phyloP scores from a whole-genome alignment of 225 moss, liverwort and hornwort species.

The Pleurozium schreberi region DNA sequence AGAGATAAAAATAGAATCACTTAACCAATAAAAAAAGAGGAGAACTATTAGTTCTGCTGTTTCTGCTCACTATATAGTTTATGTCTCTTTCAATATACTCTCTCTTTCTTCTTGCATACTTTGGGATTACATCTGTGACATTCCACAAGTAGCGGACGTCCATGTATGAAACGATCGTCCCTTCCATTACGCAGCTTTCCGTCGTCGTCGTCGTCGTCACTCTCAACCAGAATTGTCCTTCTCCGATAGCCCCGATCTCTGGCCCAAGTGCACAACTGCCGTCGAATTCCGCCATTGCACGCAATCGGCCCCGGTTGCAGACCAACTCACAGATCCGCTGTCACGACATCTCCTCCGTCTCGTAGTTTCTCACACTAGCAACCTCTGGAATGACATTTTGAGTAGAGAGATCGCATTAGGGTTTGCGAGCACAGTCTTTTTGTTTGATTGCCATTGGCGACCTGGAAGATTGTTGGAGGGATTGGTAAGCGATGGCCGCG shows the following conservation, averaged over 20 bases:
- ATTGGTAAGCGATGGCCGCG: constrained; percentile 7
- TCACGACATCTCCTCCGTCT: background rate
- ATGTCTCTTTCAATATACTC: too few species aligned
- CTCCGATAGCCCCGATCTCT: background rate
- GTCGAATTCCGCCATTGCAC: background rate
- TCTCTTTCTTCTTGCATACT: too few species aligned
- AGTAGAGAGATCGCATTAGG: background rate
- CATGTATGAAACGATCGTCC: too few species aligned
- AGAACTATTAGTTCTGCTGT: too few species aligned
- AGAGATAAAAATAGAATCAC: too few species aligned
- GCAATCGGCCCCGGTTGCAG: background rate
- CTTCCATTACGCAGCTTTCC: background rate
- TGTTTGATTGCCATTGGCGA: background rate
- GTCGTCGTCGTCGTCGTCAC: background rate
- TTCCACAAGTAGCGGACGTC: too few species aligned
- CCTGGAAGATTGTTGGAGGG: background rate
- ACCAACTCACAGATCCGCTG: background rate
- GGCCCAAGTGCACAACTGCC: too few species aligned
- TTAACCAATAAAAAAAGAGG: too few species aligned
- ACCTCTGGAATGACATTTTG: background rate
- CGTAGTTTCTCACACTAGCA: background rate
- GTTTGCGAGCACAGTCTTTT: background rate
- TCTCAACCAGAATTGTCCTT: background rate
- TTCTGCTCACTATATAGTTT: too few species aligned
- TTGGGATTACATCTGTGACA: too few species aligned